Evolutionary conservation across 805 yeast species (phyloP), one percentile per base, ranked within the genome.

Genomic region (Kregervanrija delftensis): DNA sequence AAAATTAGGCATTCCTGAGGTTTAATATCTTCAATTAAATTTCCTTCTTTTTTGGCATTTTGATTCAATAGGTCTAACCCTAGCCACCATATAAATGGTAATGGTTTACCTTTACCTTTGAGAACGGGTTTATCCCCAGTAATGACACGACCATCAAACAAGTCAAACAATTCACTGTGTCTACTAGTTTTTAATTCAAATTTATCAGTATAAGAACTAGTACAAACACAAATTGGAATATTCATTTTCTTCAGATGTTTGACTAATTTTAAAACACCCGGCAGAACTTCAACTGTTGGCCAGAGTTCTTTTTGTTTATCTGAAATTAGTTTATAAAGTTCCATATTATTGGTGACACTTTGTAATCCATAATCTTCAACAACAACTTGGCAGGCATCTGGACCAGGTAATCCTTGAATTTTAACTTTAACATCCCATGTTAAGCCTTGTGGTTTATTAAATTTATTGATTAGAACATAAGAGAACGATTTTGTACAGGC

Each of bases 381-480:
- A 40, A 90, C 73, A 35, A 74, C 68, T 43, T 72, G 71, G 12
- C 82, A 72, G 6, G 96, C 86, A 34, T 75, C 83, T 1, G 80
- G 74, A 0, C 96, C 97, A 1, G 98, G 97, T 37, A 87, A 71
- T 1, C 99, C 99, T 67, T 93, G 98, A 28, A 93, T 66, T 51
- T 83, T 74, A 49, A 88, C 72, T 64, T 93, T 93, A 41, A 90
- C 76, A 51, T 86, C 95, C 97, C 98, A 91, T 0, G 93, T 83
- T 51, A 85, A 72, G 0, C 95, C 95, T 57, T 82, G 85, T 5
- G 48, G 33, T n/a, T 45, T 42, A 9, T 84, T 86, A 57, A 77
- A 83, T 10, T 50, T 51, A 44, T 71, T 68, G 11, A 78, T 76
- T 22, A 93, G 70, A 2, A 86, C 63, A 43, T 79, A 82, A 41